Base-by-base conservation (phyloP, 495 filamentous ascomycete species). In the Halenospora varia region DNA sequence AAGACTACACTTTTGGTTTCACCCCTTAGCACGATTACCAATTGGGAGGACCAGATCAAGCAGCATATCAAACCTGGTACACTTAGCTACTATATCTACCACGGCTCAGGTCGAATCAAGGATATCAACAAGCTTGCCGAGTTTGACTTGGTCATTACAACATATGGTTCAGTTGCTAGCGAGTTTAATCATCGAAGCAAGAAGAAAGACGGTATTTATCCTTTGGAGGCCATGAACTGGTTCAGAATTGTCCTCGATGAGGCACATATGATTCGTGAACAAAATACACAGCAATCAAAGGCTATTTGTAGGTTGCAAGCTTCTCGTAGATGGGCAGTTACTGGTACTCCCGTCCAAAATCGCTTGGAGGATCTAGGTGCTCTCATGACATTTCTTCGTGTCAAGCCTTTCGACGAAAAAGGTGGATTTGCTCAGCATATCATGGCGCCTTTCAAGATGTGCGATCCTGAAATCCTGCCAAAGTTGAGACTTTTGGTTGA, bases 191-290 rank as follows among this genome's bases (percentile, higher is more conserved):
- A 80, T 10, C 78, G 84, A 18, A 76, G 77, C 39, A 82, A 83
- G 51, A 73, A 75, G 40, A 86, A 82, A 62, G 69, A 74, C 15
- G 82, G 81, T 0, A 62, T 68, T 10, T 89, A 82, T 55, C 88
- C 92, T 0, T 71, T 97, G 39, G 81, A 83, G 29, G 75, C 84
- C 60, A 86, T 92, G 60, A 87, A 88, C 58, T 96, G 93, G 88
- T 97, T 97, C 67, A 87, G 94, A 8, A 91, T 98, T 53, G 93
- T 96, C 0, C 80, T 98, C 23, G 94, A 98, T 65, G 94, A 98
- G 71, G 94, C 92, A 13, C 94, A 98, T 72, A 87, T 85, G 65
- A 97, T 98, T 62, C 86, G 94, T 10, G 90, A 95, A 63, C 88
- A 89, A 60, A 78, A 75, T 17, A 93, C 92, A 0, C 73, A 85